Base-by-base conservation (phyloP, 495 filamentous ascomycete genomes). In the Lindgomyces ingoldianus region DNA sequence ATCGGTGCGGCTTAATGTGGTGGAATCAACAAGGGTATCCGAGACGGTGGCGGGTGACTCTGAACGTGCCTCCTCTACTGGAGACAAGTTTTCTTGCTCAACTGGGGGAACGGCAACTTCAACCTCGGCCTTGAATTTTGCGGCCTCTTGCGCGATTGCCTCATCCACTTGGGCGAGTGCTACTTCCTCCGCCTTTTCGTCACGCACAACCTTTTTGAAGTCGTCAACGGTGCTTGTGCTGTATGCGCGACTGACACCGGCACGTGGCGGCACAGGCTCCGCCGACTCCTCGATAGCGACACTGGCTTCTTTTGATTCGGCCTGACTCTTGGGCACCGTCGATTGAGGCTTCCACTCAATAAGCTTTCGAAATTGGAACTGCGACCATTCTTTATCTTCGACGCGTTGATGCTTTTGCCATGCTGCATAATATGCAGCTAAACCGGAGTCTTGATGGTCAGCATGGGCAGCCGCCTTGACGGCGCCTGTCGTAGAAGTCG, bases 361-460 rank as follows among this genome's bases (percentile, higher is more conserved):
- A 42, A 85, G 82, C 72, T 90, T 87, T 27, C 85, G 85, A 75
- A 93, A 91, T 75, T 96, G 91, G 66, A 91, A 92, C 75, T 96
- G 91, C 36, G 85, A 87, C 91, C 91, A 96, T 72, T 96, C 91
- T 67, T 87, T 85, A 30, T 89, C 88, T 21, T 87, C 88, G 21
- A 74, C 80, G 19, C 79, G 85, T 75, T 93, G 85, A 55, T 86
- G 84, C 72, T 89, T 87, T 73, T 90, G 91, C 80, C 92, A 90
- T 39, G 91, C 89, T 58, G 91, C 91, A 66, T 92, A 93, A 74
- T 96, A 96, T 53, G 91, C 91, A 25, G 90, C 90, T 77, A 96
- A 59, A 39, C 74, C 76, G 29, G 63, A 62, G 50, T 78, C 75
- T 19, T 47, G 29, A 41, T 58, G 30, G 29, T 60, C 63, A 12